A percentile compares a stretch with the other conserved stretches of the same genome.
Evolutionary conservation across 192 early-diverging fungal genomes (phyloP).

Genomic region (Mortierella antarctica): DNA sequence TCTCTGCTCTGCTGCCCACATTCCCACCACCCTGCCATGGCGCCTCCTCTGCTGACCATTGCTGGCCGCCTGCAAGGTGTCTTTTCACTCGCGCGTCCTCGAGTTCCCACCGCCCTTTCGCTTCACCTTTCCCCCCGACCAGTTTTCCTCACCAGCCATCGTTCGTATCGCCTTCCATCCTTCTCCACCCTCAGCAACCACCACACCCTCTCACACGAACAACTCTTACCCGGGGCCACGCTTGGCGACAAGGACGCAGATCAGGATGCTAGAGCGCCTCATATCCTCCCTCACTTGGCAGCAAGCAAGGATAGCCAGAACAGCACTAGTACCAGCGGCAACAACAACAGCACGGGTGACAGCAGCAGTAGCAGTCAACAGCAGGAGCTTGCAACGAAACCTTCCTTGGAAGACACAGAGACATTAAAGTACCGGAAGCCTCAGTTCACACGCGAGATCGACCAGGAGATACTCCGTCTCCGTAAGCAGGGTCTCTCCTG

Average conservation of each 20-base stretch:
- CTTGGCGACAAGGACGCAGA: too few relatives aligned
- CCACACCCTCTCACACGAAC: too few relatives aligned
- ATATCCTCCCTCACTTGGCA: not conserved
- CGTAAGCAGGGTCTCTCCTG: conserved; percentile 15
- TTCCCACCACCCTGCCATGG: not conserved
- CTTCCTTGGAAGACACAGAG: not conserved
- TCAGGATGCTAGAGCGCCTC: too few relatives aligned
- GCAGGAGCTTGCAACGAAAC: not conserved
- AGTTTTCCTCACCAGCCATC: not conserved
- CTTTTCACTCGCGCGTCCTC: not conserved
- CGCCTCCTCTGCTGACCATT: not conserved
- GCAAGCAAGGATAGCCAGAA: not conserved
- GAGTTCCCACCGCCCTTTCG: not conserved
- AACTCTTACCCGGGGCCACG: too few relatives aligned
- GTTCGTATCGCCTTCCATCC: not conserved
- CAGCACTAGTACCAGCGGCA: not conserved
- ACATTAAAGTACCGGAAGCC: conserved; percentile 1
- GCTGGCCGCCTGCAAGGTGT: conserved; percentile 7
- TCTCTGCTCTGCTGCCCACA: too few relatives aligned
- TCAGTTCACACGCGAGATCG: conserved; percentile 35
- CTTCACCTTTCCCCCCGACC: not conserved
- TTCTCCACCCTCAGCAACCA: not conserved
- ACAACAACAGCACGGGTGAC: not conserved
- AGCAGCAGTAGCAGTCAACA: not conserved
- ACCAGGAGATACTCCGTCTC: conserved; percentile 17